These are phyloP conservation scores for Darksidea phi DNA, from an alignment of 495 filamentous ascomycete genomes.

Conservation along the genomic window DNA sequence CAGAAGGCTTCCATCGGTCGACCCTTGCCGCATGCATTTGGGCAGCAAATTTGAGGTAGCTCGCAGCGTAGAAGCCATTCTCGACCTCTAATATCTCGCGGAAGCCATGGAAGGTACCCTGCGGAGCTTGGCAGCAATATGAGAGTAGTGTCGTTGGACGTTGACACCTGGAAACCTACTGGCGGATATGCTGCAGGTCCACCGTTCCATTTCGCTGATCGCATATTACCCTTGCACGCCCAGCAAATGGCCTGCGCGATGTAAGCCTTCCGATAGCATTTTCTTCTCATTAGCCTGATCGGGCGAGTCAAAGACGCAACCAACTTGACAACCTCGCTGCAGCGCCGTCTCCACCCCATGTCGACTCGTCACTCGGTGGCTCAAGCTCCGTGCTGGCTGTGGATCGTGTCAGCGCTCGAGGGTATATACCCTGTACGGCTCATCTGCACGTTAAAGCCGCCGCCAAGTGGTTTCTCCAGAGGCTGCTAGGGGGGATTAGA, in stretches of 20 bases:
- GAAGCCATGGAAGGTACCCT: conserved; percentile 21
- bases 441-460: conserved; percentile 17
- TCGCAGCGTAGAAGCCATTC: conserved; percentile 15
- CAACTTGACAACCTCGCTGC: conserved; percentile 1
- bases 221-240: conserved; percentile 12
- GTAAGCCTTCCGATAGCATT: conserved; percentile 12
- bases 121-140: conserved; percentile 27
- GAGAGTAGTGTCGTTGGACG: conserved; percentile 8
- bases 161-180: conserved; percentile 8
- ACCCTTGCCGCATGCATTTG: conserved; percentile 13
- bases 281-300: conserved; percentile 26
- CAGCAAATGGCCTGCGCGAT: conserved; percentile 4
- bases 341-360: conserved; percentile 3
- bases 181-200: conserved; percentile 33
- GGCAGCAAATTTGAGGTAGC: conserved; percentile 27
- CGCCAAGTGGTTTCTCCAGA: conserved; percentile 9
- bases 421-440: not conserved
- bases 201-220: conserved; percentile 6
- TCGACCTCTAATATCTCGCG: conserved; percentile 12
- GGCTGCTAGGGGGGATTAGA: conserved; percentile 19
- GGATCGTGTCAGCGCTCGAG: conserved; percentile 5
- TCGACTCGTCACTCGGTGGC: conserved; percentile 2
- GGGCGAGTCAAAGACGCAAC: not conserved
- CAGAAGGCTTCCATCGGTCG: conserved; percentile 18
- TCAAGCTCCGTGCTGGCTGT: conserved; percentile 13